Percentiles rank a stretch among this genome's conserved stretches.
Evolutionary conservation across 257 asterid genomes (phyloP).

Genomic region (Paraleonurus japonicus): DNA sequence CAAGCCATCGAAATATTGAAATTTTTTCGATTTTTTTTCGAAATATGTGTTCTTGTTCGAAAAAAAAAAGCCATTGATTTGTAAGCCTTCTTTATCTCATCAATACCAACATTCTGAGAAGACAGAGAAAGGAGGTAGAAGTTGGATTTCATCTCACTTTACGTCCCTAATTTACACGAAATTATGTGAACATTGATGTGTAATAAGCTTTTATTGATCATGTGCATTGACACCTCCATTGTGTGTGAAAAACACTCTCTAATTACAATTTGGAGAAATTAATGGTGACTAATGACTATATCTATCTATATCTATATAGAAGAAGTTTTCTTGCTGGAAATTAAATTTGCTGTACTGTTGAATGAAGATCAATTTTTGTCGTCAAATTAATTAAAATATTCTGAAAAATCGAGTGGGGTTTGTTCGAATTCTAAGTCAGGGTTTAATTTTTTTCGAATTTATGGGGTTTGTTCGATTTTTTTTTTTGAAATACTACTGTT

Average conservation of each 20-base stretch:
- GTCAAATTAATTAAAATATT: no score
- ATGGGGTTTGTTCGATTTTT: no score
- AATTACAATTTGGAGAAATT: no score
- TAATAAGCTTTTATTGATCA: background rate
- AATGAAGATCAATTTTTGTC: background rate
- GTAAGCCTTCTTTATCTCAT: conserved; percentile 55
- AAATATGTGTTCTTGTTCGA: no score
- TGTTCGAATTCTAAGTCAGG: no score
- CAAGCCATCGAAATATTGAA: no score
- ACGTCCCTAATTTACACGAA: conserved; percentile 8
- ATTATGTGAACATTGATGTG: background rate
- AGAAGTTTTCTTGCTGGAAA: background rate
- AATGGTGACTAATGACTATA: no score
- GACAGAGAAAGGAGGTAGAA: conserved; percentile 41
- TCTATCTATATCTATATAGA: no score
- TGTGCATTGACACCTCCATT: background rate
- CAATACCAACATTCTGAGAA: conserved; percentile 36
- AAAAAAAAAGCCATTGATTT: conserved; percentile 43
- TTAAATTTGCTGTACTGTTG: background rate
- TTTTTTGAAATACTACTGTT: no score
- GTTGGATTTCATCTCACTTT: conserved; percentile 9
- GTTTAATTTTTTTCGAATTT: no score
- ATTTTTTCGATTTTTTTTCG: no score
- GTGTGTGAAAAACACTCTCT: background rate
- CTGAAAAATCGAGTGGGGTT: background rate